Conservation (phyloP, 306 rosid genomes). For the Rosa chinensis region DNA sequence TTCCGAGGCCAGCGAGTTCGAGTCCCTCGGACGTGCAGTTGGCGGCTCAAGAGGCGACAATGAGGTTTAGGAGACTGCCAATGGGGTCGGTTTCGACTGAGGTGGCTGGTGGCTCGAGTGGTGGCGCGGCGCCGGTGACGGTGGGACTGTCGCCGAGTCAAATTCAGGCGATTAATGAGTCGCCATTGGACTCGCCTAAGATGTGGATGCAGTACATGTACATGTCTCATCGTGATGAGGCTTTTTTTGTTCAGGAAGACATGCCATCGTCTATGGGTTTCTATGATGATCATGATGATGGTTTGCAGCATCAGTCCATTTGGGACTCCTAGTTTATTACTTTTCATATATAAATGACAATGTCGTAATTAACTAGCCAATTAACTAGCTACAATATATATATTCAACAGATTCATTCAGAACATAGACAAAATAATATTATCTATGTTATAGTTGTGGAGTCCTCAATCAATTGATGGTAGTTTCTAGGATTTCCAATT, state of each 20-base stretch:
- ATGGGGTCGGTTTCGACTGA: not conserved
- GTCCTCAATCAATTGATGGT: too few relatives aligned
- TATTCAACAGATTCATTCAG: not conserved
- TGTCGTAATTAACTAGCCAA: not conserved
- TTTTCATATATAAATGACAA: not conserved
- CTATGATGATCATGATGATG: slow-evolving; percentile 28
- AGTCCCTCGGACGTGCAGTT: slow-evolving; percentile 51
- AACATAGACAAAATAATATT: too few relatives aligned
- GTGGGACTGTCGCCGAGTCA: slow-evolving; percentile 68
- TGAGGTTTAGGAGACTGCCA: slow-evolving; percentile 20
- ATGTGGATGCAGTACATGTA: not conserved
- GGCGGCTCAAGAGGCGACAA: slow-evolving; percentile 84
- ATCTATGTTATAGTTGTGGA: too few relatives aligned
- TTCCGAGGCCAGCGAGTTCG: slow-evolving; percentile 60
- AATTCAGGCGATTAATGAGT: slow-evolving; percentile 86
- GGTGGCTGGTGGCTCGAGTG: not conserved
- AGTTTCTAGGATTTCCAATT: too few relatives aligned
- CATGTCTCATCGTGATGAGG: slow-evolving; percentile 40
- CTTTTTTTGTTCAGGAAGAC: slow-evolving; percentile 27
- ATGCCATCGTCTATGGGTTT: slow-evolving; percentile 15
- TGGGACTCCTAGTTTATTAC: slow-evolving; percentile 40
- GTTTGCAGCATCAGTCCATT: slow-evolving; percentile 41
- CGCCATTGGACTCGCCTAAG: slow-evolving; percentile 51
- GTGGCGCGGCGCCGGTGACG: slow-evolving; percentile 29
- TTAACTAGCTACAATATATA: not conserved